Percentiles rank a stretch among this genome's conserved stretches.
These are phyloP conservation scores for Cercospora sp. DNA, from an alignment of 2,329 filamentous ascomycete genomes.

Conservation along the genomic window DNA sequence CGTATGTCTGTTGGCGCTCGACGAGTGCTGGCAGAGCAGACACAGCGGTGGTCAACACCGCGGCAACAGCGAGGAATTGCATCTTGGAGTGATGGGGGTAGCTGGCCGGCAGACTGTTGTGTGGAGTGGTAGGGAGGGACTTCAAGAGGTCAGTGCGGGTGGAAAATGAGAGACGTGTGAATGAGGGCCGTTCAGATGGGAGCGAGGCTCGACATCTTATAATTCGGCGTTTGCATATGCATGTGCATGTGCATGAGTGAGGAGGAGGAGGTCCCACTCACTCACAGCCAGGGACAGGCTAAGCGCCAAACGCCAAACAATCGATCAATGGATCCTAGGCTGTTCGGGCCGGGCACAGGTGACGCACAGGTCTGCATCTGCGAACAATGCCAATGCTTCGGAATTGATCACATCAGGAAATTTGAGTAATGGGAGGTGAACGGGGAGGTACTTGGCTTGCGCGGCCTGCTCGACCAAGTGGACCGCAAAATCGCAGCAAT, in stretches of 20 bases:
- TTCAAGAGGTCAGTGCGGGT: not conserved
- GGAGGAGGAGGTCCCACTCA: not conserved
- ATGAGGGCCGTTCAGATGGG: not conserved
- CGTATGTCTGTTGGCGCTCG: constrained; percentile 2
- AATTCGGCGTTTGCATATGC: not conserved
- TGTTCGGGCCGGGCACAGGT: not conserved
- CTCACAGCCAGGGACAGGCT: not conserved
- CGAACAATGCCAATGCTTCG: not conserved
- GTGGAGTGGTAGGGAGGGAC: not conserved
- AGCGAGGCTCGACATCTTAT: not conserved
- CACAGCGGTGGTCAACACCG: not conserved
- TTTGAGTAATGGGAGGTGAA: not conserved
- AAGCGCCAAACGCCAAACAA: not conserved
- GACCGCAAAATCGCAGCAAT: not conserved
- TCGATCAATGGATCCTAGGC: constrained; percentile 4
- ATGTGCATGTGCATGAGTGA: not conserved
- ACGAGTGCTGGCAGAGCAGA: constrained; percentile 7
- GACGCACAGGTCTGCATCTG: not conserved
- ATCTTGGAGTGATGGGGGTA: not conserved
- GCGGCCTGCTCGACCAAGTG: not conserved
- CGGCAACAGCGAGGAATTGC: constrained; percentile 11
- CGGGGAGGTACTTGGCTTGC: not conserved
- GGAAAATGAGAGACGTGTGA: not conserved
- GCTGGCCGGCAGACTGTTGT: not conserved
- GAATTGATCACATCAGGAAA: not conserved